phyloP scores from a whole-genome alignment of 208 protist species.

The Trypanosoma caninum region DNA sequence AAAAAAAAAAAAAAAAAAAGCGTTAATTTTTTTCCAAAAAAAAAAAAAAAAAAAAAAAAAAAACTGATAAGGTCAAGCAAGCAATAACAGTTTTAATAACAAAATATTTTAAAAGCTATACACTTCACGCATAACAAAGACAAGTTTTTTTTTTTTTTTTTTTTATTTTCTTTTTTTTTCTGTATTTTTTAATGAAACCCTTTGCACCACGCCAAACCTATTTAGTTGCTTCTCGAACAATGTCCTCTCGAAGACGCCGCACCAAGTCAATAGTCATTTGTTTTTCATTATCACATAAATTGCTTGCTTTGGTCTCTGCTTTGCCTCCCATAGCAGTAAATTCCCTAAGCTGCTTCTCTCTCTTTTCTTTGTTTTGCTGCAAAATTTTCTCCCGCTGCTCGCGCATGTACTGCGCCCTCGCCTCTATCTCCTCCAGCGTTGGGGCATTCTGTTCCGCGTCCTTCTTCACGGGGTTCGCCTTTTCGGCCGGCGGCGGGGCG shows the following conservation, averaged over 20 bases:
- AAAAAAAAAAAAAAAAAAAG: neutral
- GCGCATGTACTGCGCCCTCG: constrained; percentile 70
- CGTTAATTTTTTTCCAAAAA: neutral
- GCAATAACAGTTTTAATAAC: too few species aligned
- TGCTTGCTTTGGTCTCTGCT: constrained; percentile 1
- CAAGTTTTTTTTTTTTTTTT: neutral
- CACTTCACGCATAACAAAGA: neutral
- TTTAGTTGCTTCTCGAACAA: constrained; percentile 62
- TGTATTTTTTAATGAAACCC: neutral
- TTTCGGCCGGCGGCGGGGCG: neutral
- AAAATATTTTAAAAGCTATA: too few species aligned
- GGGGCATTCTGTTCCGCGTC: neutral
- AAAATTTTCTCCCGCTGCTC: constrained; percentile 84
- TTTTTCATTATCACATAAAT: constrained; percentile 26
- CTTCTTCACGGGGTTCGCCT: neutral
- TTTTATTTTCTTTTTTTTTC: constrained; percentile 9
- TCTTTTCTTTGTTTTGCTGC: constrained; percentile 60
- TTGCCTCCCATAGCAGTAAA: constrained; percentile 28
- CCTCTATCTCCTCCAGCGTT: constrained; percentile 71
- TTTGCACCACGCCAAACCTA: constrained; percentile 12
- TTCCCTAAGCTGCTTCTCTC: constrained; percentile 64
- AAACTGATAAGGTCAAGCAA: neutral
- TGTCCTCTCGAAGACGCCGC: constrained; percentile 77
- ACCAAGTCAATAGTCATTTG: constrained; percentile 80
- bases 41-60: neutral